phyloP scores from a whole-genome alignment of 75 land plant species.

The Picea sitchensis region DNA sequence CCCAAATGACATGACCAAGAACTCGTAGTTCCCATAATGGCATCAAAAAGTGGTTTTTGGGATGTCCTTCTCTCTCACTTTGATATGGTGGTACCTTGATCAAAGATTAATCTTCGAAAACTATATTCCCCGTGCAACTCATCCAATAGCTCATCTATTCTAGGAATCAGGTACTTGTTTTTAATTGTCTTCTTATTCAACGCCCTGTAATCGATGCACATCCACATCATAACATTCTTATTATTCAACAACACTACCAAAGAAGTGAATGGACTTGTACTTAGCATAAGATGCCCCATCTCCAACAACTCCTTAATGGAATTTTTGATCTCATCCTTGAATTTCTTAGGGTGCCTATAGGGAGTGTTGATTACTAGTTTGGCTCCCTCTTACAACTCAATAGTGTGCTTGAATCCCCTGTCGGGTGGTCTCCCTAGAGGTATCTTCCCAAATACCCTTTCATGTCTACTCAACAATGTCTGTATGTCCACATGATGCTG shows the following conservation, averaged over 20 bases:
- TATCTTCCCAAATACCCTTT: neutral
- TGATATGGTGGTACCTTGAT: neutral
- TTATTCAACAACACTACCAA: constrained; percentile 15
- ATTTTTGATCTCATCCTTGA: neutral
- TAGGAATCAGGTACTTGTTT: constrained; percentile 8
- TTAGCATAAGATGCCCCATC: neutral
- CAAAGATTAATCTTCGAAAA: neutral
- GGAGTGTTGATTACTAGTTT: neutral
- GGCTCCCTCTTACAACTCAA: neutral
- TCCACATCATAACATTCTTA: constrained; percentile 5
- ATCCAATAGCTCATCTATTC: neutral
- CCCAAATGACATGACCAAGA: no score
- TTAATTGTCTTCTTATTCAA: constrained; percentile 15
- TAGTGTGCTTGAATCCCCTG: neutral
- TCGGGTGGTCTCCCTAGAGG: neutral
- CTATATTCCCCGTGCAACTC: neutral
- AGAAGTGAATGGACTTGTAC: constrained; percentile 6
- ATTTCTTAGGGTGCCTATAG: neutral
- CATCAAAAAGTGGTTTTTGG: no score
- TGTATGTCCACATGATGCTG: neutral
- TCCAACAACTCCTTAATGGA: neutral
- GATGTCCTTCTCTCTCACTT: no score
- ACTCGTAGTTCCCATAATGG: no score
- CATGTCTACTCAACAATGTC: neutral
- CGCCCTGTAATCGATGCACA: constrained; percentile 12